These are phyloP conservation scores for Verticillium isaacii DNA, from an alignment of 2,329 filamentous ascomycete genomes.

Conservation along the genomic window DNA sequence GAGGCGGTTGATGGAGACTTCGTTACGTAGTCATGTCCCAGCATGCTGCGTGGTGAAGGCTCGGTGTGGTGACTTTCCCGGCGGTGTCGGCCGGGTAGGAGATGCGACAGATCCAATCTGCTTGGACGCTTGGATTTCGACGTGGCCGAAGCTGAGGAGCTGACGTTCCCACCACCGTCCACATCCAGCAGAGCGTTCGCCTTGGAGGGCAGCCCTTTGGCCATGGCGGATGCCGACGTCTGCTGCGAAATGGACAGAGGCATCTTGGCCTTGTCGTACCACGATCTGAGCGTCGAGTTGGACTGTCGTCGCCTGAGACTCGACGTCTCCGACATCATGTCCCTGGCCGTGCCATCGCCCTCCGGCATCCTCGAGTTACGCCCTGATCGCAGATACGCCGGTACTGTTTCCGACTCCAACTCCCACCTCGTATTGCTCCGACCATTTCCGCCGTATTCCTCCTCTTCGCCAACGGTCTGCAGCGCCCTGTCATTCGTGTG, in stretches of 20 bases:
- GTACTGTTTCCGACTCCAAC: conserved; percentile 42
- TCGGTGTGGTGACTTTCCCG: conserved; percentile 16
- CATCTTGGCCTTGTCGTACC: conserved; percentile 52
- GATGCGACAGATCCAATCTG: conserved; percentile 42
- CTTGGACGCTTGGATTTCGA: conserved; percentile 39
- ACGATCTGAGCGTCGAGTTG: conserved; percentile 50
- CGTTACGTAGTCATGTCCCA: conserved; percentile 30
- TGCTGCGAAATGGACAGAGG: conserved; percentile 55
- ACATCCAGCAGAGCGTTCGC: conserved; percentile 41
- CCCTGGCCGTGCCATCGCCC: conserved; percentile 4
- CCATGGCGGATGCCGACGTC: conserved; percentile 54
- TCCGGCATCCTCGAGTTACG: conserved; percentile 8
- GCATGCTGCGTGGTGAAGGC: conserved; percentile 16
- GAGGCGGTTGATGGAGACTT: conserved; percentile 40
- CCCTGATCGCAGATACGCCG: conserved; percentile 21
- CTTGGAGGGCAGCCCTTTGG: conserved; percentile 47
- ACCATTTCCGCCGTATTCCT: conserved; percentile 10
- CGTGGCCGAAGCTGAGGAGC: conserved; percentile 14
- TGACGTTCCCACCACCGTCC: conserved; percentile 24
- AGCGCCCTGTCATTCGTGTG: conserved; percentile 18
- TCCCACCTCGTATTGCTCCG: conserved; percentile 31
- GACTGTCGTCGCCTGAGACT: conserved; percentile 45
- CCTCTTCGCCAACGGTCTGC: conserved; percentile 4
- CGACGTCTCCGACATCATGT: conserved; percentile 32
- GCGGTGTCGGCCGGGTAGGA: conserved; percentile 28